Evolutionary conservation across 192 early-diverging fungal genomes (phyloP).

Genomic region (Podila verticillata): DNA sequence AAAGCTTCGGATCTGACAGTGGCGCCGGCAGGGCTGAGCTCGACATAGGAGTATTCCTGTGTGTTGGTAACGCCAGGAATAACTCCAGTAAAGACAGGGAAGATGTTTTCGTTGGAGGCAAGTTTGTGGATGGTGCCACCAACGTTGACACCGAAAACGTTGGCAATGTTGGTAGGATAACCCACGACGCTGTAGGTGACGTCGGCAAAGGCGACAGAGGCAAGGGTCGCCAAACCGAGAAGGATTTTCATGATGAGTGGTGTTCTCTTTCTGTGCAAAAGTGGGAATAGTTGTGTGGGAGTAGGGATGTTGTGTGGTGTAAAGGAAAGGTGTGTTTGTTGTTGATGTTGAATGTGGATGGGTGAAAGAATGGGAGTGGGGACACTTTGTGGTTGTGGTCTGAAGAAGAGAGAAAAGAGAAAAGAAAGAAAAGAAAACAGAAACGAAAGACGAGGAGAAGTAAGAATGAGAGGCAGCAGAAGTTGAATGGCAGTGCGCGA

Average conservation of each 20-base stretch:
- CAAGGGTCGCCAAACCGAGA: constrained; percentile 23
- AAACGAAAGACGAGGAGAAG: neutral
- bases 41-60: constrained; percentile 31
- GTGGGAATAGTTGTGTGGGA: neutral
- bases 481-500: neutral
- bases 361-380: constrained; percentile 11
- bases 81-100: constrained; percentile 23
- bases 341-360: neutral
- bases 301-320: neutral
- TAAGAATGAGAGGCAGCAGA: neutral
- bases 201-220: constrained; percentile 31
- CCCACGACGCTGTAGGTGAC: constrained; percentile 37
- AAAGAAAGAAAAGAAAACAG: neutral
- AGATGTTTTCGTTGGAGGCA: neutral
- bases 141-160: constrained; percentile 20
- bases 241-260: constrained; percentile 26
- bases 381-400: neutral
- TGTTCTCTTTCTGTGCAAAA: neutral
- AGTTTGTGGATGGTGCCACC: constrained; percentile 14
- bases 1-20: constrained; percentile 23
- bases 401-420: neutral
- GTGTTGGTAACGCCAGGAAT: constrained; percentile 8
- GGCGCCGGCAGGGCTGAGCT: constrained; percentile 3
- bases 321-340: neutral
- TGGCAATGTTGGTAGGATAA: neutral